Percentiles rank a stretch among this genome's conserved stretches.
phyloP scores from a whole-genome alignment of 83 land plant species.

The Larix sibirica region DNA sequence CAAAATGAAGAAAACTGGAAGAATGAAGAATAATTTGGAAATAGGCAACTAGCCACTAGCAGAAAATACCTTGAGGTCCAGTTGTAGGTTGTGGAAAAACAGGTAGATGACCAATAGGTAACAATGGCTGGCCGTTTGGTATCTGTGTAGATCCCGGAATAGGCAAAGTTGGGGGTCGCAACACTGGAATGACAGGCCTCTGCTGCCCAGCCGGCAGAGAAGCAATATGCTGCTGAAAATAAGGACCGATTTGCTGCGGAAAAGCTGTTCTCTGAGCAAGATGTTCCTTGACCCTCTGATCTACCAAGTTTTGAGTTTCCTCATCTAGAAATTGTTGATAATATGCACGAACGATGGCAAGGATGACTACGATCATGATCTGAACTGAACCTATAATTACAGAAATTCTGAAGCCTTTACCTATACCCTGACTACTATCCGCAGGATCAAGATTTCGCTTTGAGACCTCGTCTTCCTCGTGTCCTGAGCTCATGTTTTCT shows the following conservation, averaged over 20 bases:
- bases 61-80: no score
- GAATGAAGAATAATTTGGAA: no score
- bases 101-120: conserved; percentile 58
- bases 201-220: conserved; percentile 28
- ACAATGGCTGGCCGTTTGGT: conserved; percentile 25
- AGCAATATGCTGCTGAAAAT: conserved; percentile 70
- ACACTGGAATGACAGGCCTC: conserved; percentile 60
- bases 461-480: no score
- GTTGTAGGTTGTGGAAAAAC: conserved; percentile 67
- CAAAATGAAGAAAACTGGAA: no score
- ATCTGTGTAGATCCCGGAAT: conserved; percentile 34
- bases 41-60: no score
- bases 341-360: conserved; percentile 83
- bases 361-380: no score
- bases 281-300: conserved; percentile 95
- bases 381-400: no score
- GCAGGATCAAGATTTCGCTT: no score
- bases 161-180: conserved; percentile 53
- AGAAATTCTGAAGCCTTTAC: no score
- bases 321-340: conserved; percentile 99
- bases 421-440: no score
- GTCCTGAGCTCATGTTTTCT: no score
- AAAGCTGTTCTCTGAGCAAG: conserved; percentile 60
- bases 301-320: conserved; percentile 93
- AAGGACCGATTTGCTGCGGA: conserved; percentile 64